These are phyloP conservation scores for Boletellus emodensis DNA, from an alignment of 768 basidiomycete species.

Conservation along the genomic window DNA sequence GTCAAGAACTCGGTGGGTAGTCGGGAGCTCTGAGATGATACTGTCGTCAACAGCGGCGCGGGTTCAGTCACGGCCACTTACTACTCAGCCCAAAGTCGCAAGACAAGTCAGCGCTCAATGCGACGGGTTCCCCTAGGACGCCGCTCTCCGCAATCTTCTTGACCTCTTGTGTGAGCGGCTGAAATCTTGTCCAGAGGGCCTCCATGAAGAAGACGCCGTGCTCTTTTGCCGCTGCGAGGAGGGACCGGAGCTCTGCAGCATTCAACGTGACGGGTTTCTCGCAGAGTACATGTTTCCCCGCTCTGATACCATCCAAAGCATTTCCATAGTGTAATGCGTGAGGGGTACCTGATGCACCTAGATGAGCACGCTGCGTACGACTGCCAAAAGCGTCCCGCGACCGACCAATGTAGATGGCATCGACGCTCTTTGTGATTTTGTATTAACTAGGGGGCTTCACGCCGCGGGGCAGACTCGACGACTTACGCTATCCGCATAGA, in stretches of 20 bases:
- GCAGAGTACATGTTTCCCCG: slow-evolving; percentile 81
- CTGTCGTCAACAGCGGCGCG: neutral
- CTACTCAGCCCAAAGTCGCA: slow-evolving; percentile 62
- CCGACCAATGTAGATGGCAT: slow-evolving; percentile 72
- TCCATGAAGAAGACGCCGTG: slow-evolving; percentile 88
- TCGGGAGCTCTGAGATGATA: slow-evolving; percentile 49
- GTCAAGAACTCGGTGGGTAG: slow-evolving; percentile 72
- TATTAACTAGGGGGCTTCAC: neutral
- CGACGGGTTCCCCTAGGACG: slow-evolving; percentile 59
- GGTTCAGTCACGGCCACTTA: slow-evolving; percentile 24
- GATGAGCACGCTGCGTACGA: neutral
- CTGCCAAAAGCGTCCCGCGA: neutral
- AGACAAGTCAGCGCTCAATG: slow-evolving; percentile 76
- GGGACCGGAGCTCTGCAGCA: slow-evolving; percentile 65
- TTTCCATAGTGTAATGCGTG: slow-evolving; percentile 82
- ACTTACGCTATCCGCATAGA: slow-evolving; percentile 65
- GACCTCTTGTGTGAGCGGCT: slow-evolving; percentile 62
- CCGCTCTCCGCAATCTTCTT: slow-evolving; percentile 61
- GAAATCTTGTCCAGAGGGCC: slow-evolving; percentile 85
- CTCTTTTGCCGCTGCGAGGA: slow-evolving; percentile 72
- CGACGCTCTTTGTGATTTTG: slow-evolving; percentile 50
- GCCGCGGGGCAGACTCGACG: neutral
- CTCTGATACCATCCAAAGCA: slow-evolving; percentile 68
- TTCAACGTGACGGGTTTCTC: slow-evolving; percentile 88
- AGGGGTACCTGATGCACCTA: slow-evolving; percentile 59